phyloP scores from a whole-genome alignment of 345 rosid genomes.

The Ailanthus altissimus region DNA sequence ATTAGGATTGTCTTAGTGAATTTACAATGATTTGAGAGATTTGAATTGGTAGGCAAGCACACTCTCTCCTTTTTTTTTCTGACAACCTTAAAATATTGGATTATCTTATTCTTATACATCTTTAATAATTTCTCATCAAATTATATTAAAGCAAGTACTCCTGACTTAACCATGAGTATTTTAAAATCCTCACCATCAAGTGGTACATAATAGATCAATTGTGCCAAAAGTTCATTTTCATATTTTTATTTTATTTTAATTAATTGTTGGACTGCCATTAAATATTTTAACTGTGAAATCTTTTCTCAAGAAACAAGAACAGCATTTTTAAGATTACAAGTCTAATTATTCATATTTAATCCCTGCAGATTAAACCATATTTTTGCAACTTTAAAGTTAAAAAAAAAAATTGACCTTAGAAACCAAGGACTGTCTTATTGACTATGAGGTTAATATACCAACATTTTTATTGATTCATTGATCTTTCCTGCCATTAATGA shows the following conservation, averaged over 20 bases:
- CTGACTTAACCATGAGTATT: background rate
- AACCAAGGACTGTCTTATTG: too few species aligned
- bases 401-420: too few species aligned
- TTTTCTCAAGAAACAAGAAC: too few species aligned
- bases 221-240: background rate
- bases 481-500: too few species aligned
- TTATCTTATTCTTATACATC: background rate
- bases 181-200: background rate
- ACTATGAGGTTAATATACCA: too few species aligned
- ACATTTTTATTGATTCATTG: too few species aligned
- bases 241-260: background rate
- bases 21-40: constrained; percentile 8
- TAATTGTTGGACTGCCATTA: background rate
- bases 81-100: background rate
- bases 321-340: too few species aligned
- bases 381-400: too few species aligned
- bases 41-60: background rate
- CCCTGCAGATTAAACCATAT: too few species aligned
- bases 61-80: background rate
- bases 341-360: too few species aligned
- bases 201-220: background rate
- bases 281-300: too few species aligned
- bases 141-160: background rate
- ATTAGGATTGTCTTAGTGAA: background rate
- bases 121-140: constrained; percentile 7